Conservation (phyloP, 1,284 basidiomycete species). For the Ganoderma resinaceum region DNA sequence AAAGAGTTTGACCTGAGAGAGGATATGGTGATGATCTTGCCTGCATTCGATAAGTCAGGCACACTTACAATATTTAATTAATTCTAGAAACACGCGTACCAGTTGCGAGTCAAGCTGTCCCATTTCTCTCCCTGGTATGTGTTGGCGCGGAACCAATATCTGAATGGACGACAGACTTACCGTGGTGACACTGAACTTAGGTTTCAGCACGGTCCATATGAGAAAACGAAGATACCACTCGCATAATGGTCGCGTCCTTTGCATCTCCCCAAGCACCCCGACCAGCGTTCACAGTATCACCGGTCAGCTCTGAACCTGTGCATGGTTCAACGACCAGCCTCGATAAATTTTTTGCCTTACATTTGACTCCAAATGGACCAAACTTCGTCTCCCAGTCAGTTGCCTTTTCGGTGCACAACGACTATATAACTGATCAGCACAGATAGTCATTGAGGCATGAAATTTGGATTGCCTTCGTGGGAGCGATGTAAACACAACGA, state of each 20-base stretch:
- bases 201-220: neutral
- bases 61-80: neutral
- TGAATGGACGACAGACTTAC: conserved; percentile 44
- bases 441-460: neutral
- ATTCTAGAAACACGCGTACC: conserved; percentile 48
- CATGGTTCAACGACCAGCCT: neutral
- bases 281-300: conserved; percentile 78
- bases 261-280: conserved; percentile 75
- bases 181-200: conserved; percentile 71
- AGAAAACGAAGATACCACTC: conserved; percentile 16
- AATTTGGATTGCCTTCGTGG: conserved; percentile 76
- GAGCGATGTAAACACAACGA: conserved; percentile 93
- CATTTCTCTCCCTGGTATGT: conserved; percentile 86
- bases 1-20: conserved; percentile 78
- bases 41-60: conserved; percentile 44
- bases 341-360: conserved; percentile 47
- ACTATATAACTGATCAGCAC: conserved; percentile 51
- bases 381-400: conserved; percentile 90
- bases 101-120: conserved; percentile 89
- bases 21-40: conserved; percentile 67
- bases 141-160: neutral
- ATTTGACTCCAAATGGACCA: conserved; percentile 74
- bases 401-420: conserved; percentile 86
- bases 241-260: conserved; percentile 82
- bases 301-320: conserved; percentile 88